These are phyloP conservation scores for Fusarium coicis DNA, from an alignment of 2,329 filamentous ascomycete genomes.

Conservation along the genomic window DNA sequence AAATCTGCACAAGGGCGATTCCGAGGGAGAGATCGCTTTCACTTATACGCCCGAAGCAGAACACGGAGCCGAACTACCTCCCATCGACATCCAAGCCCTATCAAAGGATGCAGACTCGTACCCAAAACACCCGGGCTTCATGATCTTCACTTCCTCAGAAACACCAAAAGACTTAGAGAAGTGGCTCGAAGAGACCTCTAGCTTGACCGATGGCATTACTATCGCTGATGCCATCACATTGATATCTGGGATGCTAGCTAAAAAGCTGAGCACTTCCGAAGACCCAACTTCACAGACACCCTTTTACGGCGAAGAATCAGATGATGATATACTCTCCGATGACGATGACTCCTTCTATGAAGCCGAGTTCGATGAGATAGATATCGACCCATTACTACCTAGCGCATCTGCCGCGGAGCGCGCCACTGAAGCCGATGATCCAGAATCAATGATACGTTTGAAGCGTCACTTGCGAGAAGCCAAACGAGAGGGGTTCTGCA, in stretches of 20 bases:
- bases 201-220: slow-evolving; percentile 46
- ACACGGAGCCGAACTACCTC: slow-evolving; percentile 37
- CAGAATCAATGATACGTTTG: slow-evolving; percentile 15
- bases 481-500: slow-evolving; percentile 74
- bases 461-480: slow-evolving; percentile 59
- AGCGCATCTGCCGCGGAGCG: not conserved
- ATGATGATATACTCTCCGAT: slow-evolving; percentile 22
- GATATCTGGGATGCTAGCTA: slow-evolving; percentile 27
- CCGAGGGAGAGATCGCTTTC: slow-evolving; percentile 79
- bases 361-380: slow-evolving; percentile 29
- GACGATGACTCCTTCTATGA: slow-evolving; percentile 20
- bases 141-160: slow-evolving; percentile 57
- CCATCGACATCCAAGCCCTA: slow-evolving; percentile 53
- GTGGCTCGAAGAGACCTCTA: slow-evolving; percentile 55
- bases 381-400: slow-evolving; percentile 24
- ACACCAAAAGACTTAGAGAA: slow-evolving; percentile 53
- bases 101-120: slow-evolving; percentile 52
- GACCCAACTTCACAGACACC: not conserved
- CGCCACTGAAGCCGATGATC: not conserved
- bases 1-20: slow-evolving; percentile 69
- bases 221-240: slow-evolving; percentile 32
- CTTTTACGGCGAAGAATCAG: not conserved
- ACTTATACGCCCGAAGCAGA: slow-evolving; percentile 58
- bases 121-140: slow-evolving; percentile 52
- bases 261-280: slow-evolving; percentile 12